Conservation (phyloP, 371 early-diverging fungal species). For the Choanephora cucurbitarum region DNA sequence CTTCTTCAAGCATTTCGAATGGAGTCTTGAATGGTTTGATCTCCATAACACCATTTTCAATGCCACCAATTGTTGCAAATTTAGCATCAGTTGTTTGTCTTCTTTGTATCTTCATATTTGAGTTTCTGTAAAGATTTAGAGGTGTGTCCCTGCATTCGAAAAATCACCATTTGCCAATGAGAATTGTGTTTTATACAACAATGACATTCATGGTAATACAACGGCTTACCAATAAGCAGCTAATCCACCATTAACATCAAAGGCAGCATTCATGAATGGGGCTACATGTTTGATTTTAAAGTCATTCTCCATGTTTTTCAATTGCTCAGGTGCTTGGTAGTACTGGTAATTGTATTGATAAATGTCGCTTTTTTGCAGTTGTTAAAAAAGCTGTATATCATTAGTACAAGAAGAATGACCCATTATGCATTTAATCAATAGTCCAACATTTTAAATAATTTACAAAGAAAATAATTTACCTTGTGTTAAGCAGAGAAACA, state of each 20-base stretch:
- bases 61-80: constrained; percentile 14
- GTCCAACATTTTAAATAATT: constrained; percentile 15
- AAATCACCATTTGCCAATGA: constrained; percentile 23
- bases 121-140: constrained; percentile 14
- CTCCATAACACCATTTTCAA: constrained; percentile 19
- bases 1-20: constrained; percentile 16
- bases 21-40: constrained; percentile 19
- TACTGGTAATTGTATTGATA: constrained; percentile 15
- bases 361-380: constrained; percentile 17
- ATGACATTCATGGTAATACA: constrained; percentile 11
- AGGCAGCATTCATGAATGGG: constrained; percentile 50
- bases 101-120: constrained; percentile 22
- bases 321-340: constrained; percentile 21
- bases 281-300: constrained; percentile 96
- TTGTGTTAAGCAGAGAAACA: constrained; percentile 24
- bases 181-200: constrained; percentile 17
- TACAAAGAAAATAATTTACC: too few species aligned
- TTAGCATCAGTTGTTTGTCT: constrained; percentile 22
- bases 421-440: constrained; percentile 17
- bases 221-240: constrained; percentile 23
- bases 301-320: constrained; percentile 57
- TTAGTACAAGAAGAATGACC: constrained; percentile 13
- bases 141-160: constrained; percentile 20
- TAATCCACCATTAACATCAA: constrained; percentile 21
- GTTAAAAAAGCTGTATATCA: constrained; percentile 19